Evolutionary conservation across 2,329 filamentous ascomycete genomes (phyloP), one percentile per base, ranked within the genome.

Genomic region (Fusarium sp.): DNA sequence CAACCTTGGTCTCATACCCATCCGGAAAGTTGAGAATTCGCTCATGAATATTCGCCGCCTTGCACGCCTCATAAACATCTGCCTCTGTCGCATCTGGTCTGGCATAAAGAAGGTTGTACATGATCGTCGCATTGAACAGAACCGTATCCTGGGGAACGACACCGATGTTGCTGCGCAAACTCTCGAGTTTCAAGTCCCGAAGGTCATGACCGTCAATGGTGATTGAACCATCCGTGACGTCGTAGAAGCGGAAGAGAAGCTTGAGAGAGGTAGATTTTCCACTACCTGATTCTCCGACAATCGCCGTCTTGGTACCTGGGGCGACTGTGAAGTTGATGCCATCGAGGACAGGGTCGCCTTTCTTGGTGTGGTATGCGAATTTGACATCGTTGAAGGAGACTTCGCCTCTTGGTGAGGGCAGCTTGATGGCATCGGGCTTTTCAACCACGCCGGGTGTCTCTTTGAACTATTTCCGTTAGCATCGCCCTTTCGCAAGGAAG

Each of bases 81-180:
- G 83, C 84, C 33, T 87, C 81, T 0, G 85, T 80, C 4, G 84
- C 86, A 15, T 80, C 74, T 1, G 84, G 82, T 64, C 84, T 85
- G 26, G 86, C 86, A 59, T 88, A 88, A 55, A 83, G 80, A 14
- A 88, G 79, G 64, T 88, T 88, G 77, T 87, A 87, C 80, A 87
- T 87, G 59, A 88, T 81, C 4, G 83, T 84, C 40, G 87, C 85
- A 73, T 88, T 87, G 76, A 88, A 88, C 8, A 85, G 77, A 30
- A 84, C 80, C 0, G 83, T 83, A 3, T 83, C 80, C 49, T 85
- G 83, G 1, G 83, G 83, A 15, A 85, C 83, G 7, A 85, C 83
- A 6, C 83, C 83, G 44, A 85, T 84, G 50, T 81, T 79, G 52
- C 77, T 75, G 32, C 83, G 81, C 6, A 85, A 75, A 53, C 82